phyloP scores from a whole-genome alignment of 176 grass and related monocot species.

The Oryza glaberrima region DNA sequence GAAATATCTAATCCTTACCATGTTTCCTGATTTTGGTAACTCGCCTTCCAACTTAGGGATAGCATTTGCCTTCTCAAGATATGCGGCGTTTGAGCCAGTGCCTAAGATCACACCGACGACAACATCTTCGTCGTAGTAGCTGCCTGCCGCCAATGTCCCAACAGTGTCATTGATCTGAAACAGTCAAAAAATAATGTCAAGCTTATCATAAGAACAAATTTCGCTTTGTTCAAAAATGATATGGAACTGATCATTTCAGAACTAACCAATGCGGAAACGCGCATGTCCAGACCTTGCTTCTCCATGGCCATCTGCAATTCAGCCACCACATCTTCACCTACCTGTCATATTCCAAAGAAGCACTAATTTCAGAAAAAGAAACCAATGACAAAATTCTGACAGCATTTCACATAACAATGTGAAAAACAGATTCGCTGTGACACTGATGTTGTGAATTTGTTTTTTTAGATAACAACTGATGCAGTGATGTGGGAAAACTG shows the following conservation, averaged over 20 bases:
- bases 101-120: slow-evolving; percentile 67
- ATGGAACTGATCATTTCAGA: neutral
- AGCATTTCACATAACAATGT: neutral
- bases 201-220: neutral
- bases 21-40: slow-evolving; percentile 54
- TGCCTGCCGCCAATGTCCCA: slow-evolving; percentile 72
- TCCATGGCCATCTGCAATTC: slow-evolving; percentile 74
- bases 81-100: slow-evolving; percentile 69
- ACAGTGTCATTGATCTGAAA: slow-evolving; percentile 86
- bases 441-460: neutral
- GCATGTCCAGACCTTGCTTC: slow-evolving; percentile 74
- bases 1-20: slow-evolving; percentile 32
- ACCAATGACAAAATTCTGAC: neutral
- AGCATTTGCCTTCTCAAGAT: slow-evolving; percentile 51
- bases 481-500: neutral
- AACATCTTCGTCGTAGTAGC: slow-evolving; percentile 65
- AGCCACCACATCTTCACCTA: slow-evolving; percentile 71
- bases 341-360: slow-evolving; percentile 26
- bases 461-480: no score
- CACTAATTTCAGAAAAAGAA: slow-evolving; percentile 17
- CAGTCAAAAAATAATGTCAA: slow-evolving; percentile 22
- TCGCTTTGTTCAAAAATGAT: neutral
- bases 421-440: neutral
- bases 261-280: slow-evolving; percentile 68
- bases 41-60: slow-evolving; percentile 61